These are phyloP conservation scores for Euphrasia arctica DNA, from an alignment of 305 asterid species.

Conservation along the genomic window DNA sequence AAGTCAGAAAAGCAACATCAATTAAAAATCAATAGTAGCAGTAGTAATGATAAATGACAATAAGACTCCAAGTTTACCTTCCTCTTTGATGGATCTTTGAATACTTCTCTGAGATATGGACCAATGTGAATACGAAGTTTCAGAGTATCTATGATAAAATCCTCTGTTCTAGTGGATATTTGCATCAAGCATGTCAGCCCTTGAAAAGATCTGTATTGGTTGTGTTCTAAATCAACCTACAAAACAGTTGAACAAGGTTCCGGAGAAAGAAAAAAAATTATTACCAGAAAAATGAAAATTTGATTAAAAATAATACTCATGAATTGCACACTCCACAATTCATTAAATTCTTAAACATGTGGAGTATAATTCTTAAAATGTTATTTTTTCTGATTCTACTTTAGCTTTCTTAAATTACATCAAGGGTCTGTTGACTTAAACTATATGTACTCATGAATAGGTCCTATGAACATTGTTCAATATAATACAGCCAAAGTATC, in stretches of 20 bases:
- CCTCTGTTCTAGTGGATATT: slow-evolving; percentile 95
- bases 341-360: too few species aligned
- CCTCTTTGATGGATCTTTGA: slow-evolving; percentile 87
- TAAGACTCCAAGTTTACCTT: slow-evolving; percentile 47
- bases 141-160: slow-evolving; percentile 88
- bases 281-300: slow-evolving; percentile 14
- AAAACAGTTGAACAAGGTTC: slow-evolving; percentile 25
- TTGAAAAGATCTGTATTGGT: slow-evolving; percentile 95
- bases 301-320: neutral
- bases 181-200: slow-evolving; percentile 99
- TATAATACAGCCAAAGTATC: slow-evolving; percentile 1
- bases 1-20: slow-evolving; percentile 23
- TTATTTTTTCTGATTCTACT: slow-evolving; percentile 5
- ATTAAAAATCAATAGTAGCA: slow-evolving; percentile 1
- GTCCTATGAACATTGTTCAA: neutral
- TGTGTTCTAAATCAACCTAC: slow-evolving; percentile 98
- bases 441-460: neutral
- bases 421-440: neutral
- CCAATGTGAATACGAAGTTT: slow-evolving; percentile 90
- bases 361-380: neutral
- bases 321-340: too few species aligned
- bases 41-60: neutral
- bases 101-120: slow-evolving; percentile 84
- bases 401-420: neutral
- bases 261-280: neutral